Percentiles rank a stretch among this genome's conserved stretches.
These are phyloP conservation scores for Aspergillus luchuensis DNA, from an alignment of 2,329 filamentous ascomycete genomes.

Conservation along the genomic window DNA sequence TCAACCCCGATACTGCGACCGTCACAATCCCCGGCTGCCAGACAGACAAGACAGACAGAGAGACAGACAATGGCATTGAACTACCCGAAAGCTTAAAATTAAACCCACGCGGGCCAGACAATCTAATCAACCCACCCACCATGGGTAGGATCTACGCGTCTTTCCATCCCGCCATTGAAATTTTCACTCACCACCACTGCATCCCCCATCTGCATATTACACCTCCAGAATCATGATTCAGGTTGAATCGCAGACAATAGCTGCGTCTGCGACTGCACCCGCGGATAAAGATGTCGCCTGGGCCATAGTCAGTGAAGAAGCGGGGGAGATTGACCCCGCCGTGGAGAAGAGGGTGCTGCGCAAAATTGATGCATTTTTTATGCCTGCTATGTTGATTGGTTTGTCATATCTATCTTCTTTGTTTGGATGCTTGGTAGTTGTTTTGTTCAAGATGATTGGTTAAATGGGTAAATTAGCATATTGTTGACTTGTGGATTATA, in stretches of 20 bases:
- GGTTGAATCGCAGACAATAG: background rate
- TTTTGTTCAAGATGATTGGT: background rate
- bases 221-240: constrained; percentile 1
- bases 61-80: too few relatives aligned
- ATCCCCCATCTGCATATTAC: background rate
- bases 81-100: too few relatives aligned
- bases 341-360: constrained; percentile 12
- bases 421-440: background rate
- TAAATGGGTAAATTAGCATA: background rate
- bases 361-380: constrained; percentile 17
- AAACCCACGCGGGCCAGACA: too few relatives aligned
- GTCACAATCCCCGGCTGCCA: too few relatives aligned
- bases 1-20: too few relatives aligned
- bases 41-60: too few relatives aligned
- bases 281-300: background rate
- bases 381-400: constrained; percentile 60
- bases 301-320: constrained; percentile 15
- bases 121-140: too few relatives aligned
- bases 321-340: constrained; percentile 13
- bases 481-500: constrained; percentile 7
- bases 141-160: background rate
- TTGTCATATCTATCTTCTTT: background rate
- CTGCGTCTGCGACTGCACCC: background rate
- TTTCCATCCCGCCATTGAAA: background rate
- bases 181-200: background rate